Evolutionary conservation across 768 basidiomycete species (phyloP).

Genomic region (Arthromyces matolae): DNA sequence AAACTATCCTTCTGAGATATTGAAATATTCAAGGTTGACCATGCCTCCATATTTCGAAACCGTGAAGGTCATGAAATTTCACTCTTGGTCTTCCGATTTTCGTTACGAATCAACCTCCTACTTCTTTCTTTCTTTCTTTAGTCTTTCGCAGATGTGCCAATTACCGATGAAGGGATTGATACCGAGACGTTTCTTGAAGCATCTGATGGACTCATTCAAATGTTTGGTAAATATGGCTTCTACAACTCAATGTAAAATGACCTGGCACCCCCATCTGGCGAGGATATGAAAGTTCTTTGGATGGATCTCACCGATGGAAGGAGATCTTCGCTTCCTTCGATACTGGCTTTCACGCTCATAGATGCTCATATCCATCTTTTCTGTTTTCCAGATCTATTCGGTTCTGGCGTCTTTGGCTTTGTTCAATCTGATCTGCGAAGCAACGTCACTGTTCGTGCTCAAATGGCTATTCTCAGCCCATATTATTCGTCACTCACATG

Average conservation of each 20-base stretch:
- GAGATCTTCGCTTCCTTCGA: not conserved
- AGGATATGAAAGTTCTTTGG: too few relatives aligned
- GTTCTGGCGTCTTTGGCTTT: slow-evolving; percentile 67
- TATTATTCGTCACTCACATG: not conserved
- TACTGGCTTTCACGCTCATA: not conserved
- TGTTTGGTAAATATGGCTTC: slow-evolving; percentile 54
- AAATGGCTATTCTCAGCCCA: not conserved
- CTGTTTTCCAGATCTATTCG: slow-evolving; percentile 53
- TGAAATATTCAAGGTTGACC: too few relatives aligned
- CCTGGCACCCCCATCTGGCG: too few relatives aligned
- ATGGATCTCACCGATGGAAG: too few relatives aligned
- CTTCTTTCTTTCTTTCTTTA: slow-evolving; percentile 24
- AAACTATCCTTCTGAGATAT: too few relatives aligned
- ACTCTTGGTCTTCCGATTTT: too few relatives aligned
- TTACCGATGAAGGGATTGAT: slow-evolving; percentile 75
- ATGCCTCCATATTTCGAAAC: slow-evolving; percentile 65
- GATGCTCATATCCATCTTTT: not conserved
- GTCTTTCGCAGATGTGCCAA: slow-evolving; percentile 85
- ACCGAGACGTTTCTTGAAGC: slow-evolving; percentile 81
- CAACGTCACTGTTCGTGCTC: slow-evolving; percentile 56
- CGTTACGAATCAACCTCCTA: slow-evolving; percentile 2
- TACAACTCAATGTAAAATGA: slow-evolving; percentile 1
- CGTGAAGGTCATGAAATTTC: slow-evolving; percentile 58
- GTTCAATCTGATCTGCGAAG: slow-evolving; percentile 66
- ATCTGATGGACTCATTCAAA: slow-evolving; percentile 74